These are phyloP conservation scores for Candida parachauliodes DNA, from an alignment of 805 yeast species.

Conservation along the genomic window DNA sequence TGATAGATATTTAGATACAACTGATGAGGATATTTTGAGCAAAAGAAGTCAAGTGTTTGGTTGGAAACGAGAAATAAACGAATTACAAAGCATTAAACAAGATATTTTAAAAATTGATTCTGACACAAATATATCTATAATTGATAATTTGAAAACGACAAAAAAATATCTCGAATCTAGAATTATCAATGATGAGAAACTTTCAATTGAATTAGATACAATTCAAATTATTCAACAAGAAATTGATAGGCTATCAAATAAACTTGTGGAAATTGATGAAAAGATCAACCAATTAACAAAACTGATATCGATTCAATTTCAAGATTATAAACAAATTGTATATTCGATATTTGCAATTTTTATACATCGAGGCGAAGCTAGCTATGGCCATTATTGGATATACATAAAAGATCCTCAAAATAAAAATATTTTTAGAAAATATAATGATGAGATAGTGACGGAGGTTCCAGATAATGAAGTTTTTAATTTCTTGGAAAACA, in stretches of 20 bases:
- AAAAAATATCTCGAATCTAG: conserved; percentile 50
- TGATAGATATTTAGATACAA: conserved; percentile 82
- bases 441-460: conserved; percentile 92
- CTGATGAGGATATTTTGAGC: conserved; percentile 48
- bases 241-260: conserved; percentile 44
- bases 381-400: conserved; percentile 96
- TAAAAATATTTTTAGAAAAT: conserved; percentile 71
- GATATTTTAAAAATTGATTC: conserved; percentile 41
- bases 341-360: conserved; percentile 88
- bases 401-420: conserved; percentile 76
- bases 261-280: conserved; percentile 39
- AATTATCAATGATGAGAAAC: conserved; percentile 27
- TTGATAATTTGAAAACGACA: conserved; percentile 50
- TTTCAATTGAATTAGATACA: conserved; percentile 43
- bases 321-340: conserved; percentile 57
- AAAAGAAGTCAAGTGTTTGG: conserved; percentile 55
- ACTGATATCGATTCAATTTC: conserved; percentile 58
- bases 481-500: conserved; percentile 59
- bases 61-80: conserved; percentile 57
- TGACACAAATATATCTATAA: conserved; percentile 26
- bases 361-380: conserved; percentile 93
- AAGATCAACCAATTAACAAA: conserved; percentile 43
- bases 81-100: conserved; percentile 41
- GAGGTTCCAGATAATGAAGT: conserved; percentile 68
- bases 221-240: conserved; percentile 46